Evolutionary conservation across 352 stramenopile genomes (phyloP), one percentile per base, ranked within the genome.

Genomic region (Globisporangium rhizosaccharum): DNA sequence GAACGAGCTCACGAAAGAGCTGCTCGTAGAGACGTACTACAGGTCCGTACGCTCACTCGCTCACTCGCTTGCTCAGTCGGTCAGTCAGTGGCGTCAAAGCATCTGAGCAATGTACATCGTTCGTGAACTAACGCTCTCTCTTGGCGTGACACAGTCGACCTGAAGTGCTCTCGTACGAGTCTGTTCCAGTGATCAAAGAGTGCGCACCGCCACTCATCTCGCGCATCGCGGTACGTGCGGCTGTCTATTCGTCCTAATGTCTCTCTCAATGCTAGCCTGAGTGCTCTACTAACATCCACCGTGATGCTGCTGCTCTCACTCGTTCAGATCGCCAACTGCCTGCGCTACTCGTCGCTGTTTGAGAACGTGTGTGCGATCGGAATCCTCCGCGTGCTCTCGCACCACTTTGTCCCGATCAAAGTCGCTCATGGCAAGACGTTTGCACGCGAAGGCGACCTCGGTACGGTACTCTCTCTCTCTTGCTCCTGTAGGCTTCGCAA

Each of bases 301-400:
- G 28, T 62, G 12, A 52, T 55, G 18, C 11, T 14, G 30, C 9
- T 8, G 7, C 33, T 39, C 33, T 39, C 10, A 11, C 8, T 9
- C 37, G 12, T 56, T 10, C 58, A 94, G 85, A 85, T 92, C 8
- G 75, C 82, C 3, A 94, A 89, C 51, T 92, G 82, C 20, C 65
- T 94, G 48, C 82, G 85, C 1, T 79, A 85, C 7, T 92, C 82
- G 0, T 88, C 82, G 7, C 56, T 94, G 4, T 94, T 94, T 36
- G 82, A 90, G 53, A 89, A 82, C 17, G 82, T 92, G 18, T 90
- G 80, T 39, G 82, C 85, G 14, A 88, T 87, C 39, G 82, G 71
- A n/a, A 88, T 95, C 52, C 44, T 94, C 37, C 77, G 80, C 3
- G 72, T 85, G 9, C 66, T 95, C 36, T 90, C 83, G n/a, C 74